Conservation (phyloP, 2,329 filamentous ascomycete species). For the Apiospora marii region DNA sequence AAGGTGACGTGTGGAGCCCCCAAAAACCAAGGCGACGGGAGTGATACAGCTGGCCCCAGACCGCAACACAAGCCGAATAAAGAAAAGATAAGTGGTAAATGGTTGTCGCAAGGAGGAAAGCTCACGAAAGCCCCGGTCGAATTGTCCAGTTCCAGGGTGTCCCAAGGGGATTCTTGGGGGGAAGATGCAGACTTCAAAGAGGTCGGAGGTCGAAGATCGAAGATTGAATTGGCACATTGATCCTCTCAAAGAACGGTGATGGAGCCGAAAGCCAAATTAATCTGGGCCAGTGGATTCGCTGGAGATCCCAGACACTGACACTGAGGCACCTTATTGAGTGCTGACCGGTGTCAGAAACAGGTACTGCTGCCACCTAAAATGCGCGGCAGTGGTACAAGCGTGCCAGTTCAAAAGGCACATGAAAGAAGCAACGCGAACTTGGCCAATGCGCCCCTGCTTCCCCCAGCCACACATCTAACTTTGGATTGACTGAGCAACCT, state of each 20-base stretch:
- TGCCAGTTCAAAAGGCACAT: not conserved
- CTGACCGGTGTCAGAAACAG: not conserved
- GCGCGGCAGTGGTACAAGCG: not conserved
- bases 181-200: constrained; percentile 9
- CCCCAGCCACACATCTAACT: constrained; percentile 14
- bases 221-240: constrained; percentile 21
- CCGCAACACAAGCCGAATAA: not conserved
- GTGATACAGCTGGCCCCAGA: constrained; percentile 9
- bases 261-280: constrained; percentile 21
- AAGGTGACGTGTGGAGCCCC: constrained; percentile 44
- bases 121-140: constrained; percentile 1
- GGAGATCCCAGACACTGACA: constrained; percentile 11
- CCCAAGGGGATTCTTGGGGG: constrained; percentile 9
- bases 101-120: constrained; percentile 9
- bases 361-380: not conserved
- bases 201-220: constrained; percentile 23
- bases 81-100: not conserved
- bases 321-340: constrained; percentile 4
- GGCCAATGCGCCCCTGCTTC: not conserved
- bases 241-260: constrained; percentile 15
- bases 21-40: constrained; percentile 26
- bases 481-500: not conserved
- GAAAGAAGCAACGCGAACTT: constrained; percentile 5
- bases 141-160: constrained; percentile 9
- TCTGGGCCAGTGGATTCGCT: constrained; percentile 16